These are phyloP conservation scores for Pythium aquatile DNA, from an alignment of 352 stramenopile genomes.

Conservation along the genomic window DNA sequence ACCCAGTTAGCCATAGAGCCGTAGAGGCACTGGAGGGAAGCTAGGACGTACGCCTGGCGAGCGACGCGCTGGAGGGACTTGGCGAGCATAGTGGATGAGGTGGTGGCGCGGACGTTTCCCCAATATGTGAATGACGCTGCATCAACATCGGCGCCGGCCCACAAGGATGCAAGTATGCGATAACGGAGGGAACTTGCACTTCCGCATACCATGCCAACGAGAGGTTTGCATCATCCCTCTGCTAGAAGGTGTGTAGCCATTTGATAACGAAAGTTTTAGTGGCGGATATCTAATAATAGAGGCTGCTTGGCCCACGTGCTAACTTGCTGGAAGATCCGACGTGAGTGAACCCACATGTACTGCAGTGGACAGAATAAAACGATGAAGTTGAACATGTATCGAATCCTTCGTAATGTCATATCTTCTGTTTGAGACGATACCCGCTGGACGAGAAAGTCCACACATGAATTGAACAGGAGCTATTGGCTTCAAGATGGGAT, in stretches of 20 bases:
- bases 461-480: neutral
- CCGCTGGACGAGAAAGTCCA: neutral
- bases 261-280: slow-evolving; percentile 1
- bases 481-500: neutral
- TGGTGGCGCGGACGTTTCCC: neutral
- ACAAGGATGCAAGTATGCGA: neutral
- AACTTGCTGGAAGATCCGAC: slow-evolving; percentile 21
- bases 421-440: slow-evolving; percentile 1
- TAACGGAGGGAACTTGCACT: neutral
- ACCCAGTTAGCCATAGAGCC: neutral
- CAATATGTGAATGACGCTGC: slow-evolving; percentile 18
- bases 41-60: slow-evolving; percentile 29
- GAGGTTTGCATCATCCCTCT: neutral
- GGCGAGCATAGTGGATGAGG: slow-evolving; percentile 32
- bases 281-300: neutral
- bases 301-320: slow-evolving; percentile 16
- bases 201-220: neutral
- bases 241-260: neutral
- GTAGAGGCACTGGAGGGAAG: neutral
- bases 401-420: neutral
- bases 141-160: slow-evolving; percentile 6
- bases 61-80: slow-evolving; percentile 39
- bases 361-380: slow-evolving; percentile 11
- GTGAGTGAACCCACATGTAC: slow-evolving; percentile 5
- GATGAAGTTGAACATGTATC: slow-evolving; percentile 4